These are phyloP conservation scores for Talaromyces borbonicus DNA, from an alignment of 495 filamentous ascomycete genomes.

Conservation along the genomic window DNA sequence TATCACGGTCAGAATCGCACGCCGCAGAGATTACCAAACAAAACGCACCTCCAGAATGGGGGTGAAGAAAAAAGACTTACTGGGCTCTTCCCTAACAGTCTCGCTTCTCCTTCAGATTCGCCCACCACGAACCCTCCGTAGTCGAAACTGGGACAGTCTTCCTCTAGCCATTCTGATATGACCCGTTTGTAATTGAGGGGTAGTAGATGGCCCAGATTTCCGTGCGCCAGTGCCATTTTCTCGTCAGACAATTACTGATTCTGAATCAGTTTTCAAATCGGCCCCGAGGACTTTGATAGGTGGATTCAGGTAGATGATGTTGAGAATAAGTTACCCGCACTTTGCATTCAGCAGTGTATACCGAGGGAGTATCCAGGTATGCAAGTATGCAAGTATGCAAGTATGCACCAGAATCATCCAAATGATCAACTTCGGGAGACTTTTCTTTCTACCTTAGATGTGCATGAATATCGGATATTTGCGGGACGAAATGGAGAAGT, in stretches of 20 bases:
- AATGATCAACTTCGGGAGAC: no score
- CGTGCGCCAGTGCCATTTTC: conserved; percentile 54
- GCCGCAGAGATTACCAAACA: no score
- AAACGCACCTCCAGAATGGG: background rate
- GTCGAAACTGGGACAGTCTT: conserved; percentile 93
- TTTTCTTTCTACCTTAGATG: no score
- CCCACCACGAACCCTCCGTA: conserved; percentile 97
- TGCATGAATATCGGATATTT: conserved; percentile 3
- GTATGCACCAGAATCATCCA: no score
- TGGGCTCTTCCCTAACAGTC: conserved; percentile 75
- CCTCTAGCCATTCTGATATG: conserved; percentile 77
- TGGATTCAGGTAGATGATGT: no score
- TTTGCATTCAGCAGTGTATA: no score
- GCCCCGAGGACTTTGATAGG: no score
- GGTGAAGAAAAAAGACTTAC: conserved; percentile 25
- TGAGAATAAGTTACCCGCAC: no score
- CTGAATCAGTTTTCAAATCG: background rate
- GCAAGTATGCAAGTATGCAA: no score
- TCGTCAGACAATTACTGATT: background rate
- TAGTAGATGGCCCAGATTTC: conserved; percentile 70
- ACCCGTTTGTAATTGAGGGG: conserved; percentile 73
- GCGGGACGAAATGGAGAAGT: conserved; percentile 1
- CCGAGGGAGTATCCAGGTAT: no score
- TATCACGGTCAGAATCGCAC: background rate
- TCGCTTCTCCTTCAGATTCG: conserved; percentile 63